Conservation (phyloP, 495 filamentous ascomycete species). For the Penicillium daleae region DNA sequence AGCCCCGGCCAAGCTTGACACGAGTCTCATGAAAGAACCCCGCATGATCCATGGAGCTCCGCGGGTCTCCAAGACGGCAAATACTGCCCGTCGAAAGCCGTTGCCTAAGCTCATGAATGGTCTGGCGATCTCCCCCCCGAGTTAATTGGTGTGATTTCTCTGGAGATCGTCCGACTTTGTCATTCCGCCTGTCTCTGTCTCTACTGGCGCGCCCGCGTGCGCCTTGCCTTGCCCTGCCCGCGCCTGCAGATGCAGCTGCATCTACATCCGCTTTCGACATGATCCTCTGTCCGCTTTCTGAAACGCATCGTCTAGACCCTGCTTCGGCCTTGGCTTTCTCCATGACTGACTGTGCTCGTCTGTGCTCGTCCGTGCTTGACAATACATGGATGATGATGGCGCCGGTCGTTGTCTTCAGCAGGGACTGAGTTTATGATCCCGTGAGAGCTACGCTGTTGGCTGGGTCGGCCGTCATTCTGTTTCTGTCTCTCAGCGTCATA, state of each 20-base stretch:
- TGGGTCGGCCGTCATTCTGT: slow-evolving; percentile 10
- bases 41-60: slow-evolving; percentile 75
- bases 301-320: slow-evolving; percentile 3
- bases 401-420: slow-evolving; percentile 10
- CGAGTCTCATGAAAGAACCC: slow-evolving; percentile 85
- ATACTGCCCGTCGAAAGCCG: slow-evolving; percentile 69
- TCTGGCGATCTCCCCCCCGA: slow-evolving; percentile 51
- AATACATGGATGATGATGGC: slow-evolving; percentile 11
- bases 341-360: background rate
- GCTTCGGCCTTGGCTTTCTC: slow-evolving; percentile 3
- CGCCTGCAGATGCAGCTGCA: slow-evolving; percentile 1
- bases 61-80: slow-evolving; percentile 61
- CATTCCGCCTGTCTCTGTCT: background rate
- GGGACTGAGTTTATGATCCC: slow-evolving; percentile 4
- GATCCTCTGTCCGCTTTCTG: slow-evolving; percentile 1
- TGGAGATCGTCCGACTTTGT: slow-evolving; percentile 15
- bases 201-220: slow-evolving; percentile 10
- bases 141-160: slow-evolving; percentile 31
- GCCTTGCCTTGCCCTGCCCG: background rate
- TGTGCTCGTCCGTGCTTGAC: slow-evolving; percentile 3
- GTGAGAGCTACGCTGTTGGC: slow-evolving; percentile 20
- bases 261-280: slow-evolving; percentile 5
- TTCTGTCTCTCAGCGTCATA: background rate
- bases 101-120: slow-evolving; percentile 71
- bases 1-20: slow-evolving; percentile 84